These are phyloP conservation scores for Candida pseudofarinosa DNA, from an alignment of 805 yeast species.

Conservation along the genomic window DNA sequence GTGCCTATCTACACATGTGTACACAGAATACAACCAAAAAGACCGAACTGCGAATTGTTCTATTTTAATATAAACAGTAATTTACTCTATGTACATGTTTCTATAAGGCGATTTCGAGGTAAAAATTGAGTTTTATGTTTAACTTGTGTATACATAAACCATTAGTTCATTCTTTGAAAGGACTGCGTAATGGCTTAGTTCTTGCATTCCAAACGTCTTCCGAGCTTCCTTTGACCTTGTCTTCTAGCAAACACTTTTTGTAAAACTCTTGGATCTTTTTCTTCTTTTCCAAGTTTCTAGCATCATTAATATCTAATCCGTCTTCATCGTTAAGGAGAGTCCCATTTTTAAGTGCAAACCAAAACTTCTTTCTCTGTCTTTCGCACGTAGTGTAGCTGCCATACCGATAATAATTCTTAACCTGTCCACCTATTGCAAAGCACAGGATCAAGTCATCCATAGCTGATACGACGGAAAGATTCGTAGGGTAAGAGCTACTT, in stretches of 20 bases:
- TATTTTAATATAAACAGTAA: no score
- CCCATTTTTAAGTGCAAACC: constrained; percentile 70
- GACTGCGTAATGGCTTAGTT: constrained; percentile 26
- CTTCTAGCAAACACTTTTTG: constrained; percentile 56
- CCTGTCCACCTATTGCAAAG: constrained; percentile 87
- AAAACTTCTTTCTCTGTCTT: constrained; percentile 65
- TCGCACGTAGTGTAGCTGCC: constrained; percentile 75
- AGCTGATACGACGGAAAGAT: constrained; percentile 54
- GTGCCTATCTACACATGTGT: background rate
- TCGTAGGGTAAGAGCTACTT: constrained; percentile 27
- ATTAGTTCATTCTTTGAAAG: constrained; percentile 26
- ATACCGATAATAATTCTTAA: constrained; percentile 76
- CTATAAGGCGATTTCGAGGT: no score
- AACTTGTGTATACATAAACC: no score
- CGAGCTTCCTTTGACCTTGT: constrained; percentile 64
- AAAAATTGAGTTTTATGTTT: no score
- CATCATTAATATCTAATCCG: constrained; percentile 11
- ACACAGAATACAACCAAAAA: background rate
- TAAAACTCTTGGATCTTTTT: constrained; percentile 63
- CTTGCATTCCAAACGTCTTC: constrained; percentile 80
- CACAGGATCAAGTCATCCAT: constrained; percentile 84
- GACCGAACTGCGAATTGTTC: background rate
- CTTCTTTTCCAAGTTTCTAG: constrained; percentile 47
- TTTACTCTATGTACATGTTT: background rate
- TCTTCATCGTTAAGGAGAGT: constrained; percentile 17